Percentiles rank a stretch among this genome's conserved stretches.
These are phyloP conservation scores for Cryptosporidium felis DNA, from an alignment of 169 alveolate genomes.

Conservation along the genomic window DNA sequence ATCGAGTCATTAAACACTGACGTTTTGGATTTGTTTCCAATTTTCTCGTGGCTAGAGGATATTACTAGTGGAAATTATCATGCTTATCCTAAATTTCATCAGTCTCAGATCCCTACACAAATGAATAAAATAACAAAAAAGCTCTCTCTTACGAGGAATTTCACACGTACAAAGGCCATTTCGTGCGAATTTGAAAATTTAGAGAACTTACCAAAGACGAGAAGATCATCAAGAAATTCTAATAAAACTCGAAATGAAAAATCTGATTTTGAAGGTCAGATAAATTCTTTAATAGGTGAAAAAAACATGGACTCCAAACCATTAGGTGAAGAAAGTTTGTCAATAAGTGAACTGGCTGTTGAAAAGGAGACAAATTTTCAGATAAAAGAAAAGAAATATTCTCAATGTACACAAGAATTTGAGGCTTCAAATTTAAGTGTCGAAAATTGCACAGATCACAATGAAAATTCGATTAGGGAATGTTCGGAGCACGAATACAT, in stretches of 20 bases:
- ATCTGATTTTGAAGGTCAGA: not conserved
- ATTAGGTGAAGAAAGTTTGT: not conserved
- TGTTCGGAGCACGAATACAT: too few species aligned
- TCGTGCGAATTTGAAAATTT: not conserved
- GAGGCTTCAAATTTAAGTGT: too few species aligned
- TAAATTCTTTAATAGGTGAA: not conserved
- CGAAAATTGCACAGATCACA: too few species aligned
- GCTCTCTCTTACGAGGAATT: not conserved
- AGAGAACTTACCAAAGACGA: not conserved
- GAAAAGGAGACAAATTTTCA: not conserved
- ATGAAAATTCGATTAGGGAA: too few species aligned
- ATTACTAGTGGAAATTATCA: not conserved
- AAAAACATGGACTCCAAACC: not conserved
- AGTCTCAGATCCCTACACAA: not conserved
- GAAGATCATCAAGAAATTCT: slow-evolving; percentile 40
- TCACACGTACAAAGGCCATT: not conserved
- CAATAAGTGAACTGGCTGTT: not conserved
- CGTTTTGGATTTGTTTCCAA: slow-evolving; percentile 46
- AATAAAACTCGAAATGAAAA: not conserved
- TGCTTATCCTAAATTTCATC: not conserved
- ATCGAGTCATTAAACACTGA: slow-evolving; percentile 1
- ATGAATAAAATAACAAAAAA: not conserved
- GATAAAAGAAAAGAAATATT: too few species aligned
- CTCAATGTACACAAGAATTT: too few species aligned
- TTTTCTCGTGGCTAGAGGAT: slow-evolving; percentile 49